Percentiles rank a stretch among this genome's conserved stretches.
phyloP scores from a whole-genome alignment of 2,329 filamentous ascomycete genomes.

The Paecilomyces sp. region DNA sequence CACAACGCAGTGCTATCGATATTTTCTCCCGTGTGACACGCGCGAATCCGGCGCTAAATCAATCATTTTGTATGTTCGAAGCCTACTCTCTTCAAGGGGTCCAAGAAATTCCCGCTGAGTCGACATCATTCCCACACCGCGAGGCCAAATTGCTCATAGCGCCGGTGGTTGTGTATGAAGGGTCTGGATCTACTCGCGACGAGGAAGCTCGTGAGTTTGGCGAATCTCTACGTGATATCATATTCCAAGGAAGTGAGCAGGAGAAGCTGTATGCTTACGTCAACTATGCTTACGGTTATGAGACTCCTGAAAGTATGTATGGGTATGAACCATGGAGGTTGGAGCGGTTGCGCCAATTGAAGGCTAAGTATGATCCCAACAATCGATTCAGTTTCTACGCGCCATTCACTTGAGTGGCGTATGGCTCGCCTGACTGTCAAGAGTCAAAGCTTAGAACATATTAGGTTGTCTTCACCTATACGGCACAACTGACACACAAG shows the following conservation, averaged over 20 bases:
- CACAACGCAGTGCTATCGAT: conserved; percentile 31
- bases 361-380: not conserved
- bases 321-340: conserved; percentile 8
- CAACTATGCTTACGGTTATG: conserved; percentile 25
- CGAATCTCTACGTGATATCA: conserved; percentile 20
- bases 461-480: too few species aligned
- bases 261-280: conserved; percentile 19
- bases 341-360: not conserved
- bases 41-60: conserved; percentile 22
- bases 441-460: too few species aligned
- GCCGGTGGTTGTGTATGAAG: conserved; percentile 23
- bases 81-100: conserved; percentile 46
- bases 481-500: too few species aligned
- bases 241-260: conserved; percentile 13
- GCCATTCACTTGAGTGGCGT: not conserved
- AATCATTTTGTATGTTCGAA: conserved; percentile 50
- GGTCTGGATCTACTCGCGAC: conserved; percentile 14
- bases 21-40: conserved; percentile 28
- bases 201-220: conserved; percentile 19
- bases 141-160: conserved; percentile 35
- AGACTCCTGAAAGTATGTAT: conserved; percentile 18
- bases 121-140: conserved; percentile 43
- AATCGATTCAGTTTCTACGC: not conserved
- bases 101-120: conserved; percentile 23
- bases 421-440: too few species aligned